Base-by-base conservation (phyloP, 1,139 yeast species). In the Taphrina confusa region DNA sequence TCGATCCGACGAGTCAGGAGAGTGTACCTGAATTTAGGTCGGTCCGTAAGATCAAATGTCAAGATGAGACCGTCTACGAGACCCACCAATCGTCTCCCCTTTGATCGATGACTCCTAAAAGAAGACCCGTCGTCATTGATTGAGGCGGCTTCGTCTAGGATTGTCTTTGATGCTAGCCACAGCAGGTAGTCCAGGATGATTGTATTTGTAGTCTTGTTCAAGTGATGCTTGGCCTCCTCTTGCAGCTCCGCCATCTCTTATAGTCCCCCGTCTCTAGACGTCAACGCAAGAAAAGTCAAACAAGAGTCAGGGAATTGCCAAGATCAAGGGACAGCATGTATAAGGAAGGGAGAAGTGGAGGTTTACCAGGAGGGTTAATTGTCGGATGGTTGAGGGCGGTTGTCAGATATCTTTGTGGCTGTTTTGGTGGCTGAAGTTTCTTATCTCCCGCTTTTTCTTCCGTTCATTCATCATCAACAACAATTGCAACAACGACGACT, bases 171-270 rank as follows among this genome's bases (percentile, higher is more conserved):
- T 4, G 54, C 36, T 22, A 56, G 54, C 54, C 46, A 56, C 16
- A 56, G 60, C 34, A 56, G 39, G 42, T 56, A 56, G 54, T 56
- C 60, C 34, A 56, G 39, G 3, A 56, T 39, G 47, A 56, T 37
- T 36, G 60, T 56, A 28, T 56, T 56, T 14, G 60, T 56, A 11
- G 60, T 56, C 54, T 37, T 56, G 28, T 36, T 22, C 20, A 46
- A 34, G 42, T 46, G 54, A 14, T 18, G 20, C 36, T 22, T 39
- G 40, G 46, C 33, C 40, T 46, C 54, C 16, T 39, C 39, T 16
- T 45, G 54, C 30, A 25, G 25, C 42, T 47, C 42, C 9, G 39
- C 42, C 52, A 47, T 47, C n/a, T n/a, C n/a, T n/a, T n/a, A n/a
- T n/a, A n/a, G n/a, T n/a, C n/a, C n/a, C n/a, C n/a, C n/a, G n/a